Conservation (phyloP, 2,329 filamentous ascomycete species). For the Aspergillus clavatus region DNA sequence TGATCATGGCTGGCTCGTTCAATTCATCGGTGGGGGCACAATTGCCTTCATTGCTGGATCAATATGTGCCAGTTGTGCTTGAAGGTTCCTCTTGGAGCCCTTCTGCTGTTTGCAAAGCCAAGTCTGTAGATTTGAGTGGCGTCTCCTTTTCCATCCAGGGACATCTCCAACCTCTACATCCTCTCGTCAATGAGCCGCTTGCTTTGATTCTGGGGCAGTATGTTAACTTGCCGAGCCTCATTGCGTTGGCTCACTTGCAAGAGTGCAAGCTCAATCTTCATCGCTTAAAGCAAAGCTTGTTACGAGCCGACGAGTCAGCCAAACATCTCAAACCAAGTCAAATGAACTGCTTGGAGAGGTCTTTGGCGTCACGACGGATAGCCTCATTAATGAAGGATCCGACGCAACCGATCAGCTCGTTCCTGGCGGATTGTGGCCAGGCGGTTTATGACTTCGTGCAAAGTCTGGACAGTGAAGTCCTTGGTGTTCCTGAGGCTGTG, state of each 20-base stretch:
- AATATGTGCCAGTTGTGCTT: constrained; percentile 29
- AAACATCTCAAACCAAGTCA: constrained; percentile 37
- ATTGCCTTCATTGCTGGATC: constrained; percentile 22
- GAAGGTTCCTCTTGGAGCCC: constrained; percentile 29
- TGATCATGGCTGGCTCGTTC: constrained; percentile 17
- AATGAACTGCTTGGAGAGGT: constrained; percentile 40
- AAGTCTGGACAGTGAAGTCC: constrained; percentile 21
- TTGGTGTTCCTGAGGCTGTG: constrained; percentile 23
- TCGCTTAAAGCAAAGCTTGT: constrained; percentile 30
- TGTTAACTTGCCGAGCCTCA: constrained; percentile 19
- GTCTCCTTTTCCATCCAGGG: constrained; percentile 24
- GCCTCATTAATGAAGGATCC: constrained; percentile 39
- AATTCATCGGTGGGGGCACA: constrained; percentile 6
- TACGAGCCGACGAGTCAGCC: constrained; percentile 28
- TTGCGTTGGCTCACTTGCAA: constrained; percentile 32
- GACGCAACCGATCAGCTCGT: constrained; percentile 37
- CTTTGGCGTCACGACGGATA: constrained; percentile 37
- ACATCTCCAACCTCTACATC: constrained; percentile 33
- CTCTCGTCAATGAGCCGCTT: constrained; percentile 38
- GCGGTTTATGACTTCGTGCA: constrained; percentile 34
- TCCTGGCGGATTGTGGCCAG: constrained; percentile 36
- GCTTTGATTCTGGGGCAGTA: constrained; percentile 23
- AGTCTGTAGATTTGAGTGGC: constrained; percentile 21
- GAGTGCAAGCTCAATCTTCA: constrained; percentile 36
- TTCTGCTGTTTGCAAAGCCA: constrained; percentile 15